Evolutionary conservation across 2,329 filamentous ascomycete species (phyloP), one percentile per base, ranked within the genome.

Genomic region (Alternaria angustiovoidea): DNA sequence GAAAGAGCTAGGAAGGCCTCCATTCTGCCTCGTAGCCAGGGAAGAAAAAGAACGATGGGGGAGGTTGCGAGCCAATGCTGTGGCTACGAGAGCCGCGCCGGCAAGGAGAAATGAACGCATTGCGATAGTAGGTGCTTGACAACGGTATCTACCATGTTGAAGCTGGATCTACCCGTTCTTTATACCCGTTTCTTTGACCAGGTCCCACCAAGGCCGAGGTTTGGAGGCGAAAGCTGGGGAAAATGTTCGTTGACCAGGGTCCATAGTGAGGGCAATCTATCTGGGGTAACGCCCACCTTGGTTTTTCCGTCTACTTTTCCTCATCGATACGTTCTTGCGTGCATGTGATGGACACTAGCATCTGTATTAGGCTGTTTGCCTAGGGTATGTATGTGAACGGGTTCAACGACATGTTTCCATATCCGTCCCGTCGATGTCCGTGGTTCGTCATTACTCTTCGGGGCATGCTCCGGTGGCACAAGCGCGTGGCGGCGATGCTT

Each of bases 1-100:
- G 58, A 77, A 76, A 39, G 54, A 72, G 44, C 51, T 70, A 7
- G 74, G 72, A 8, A 74, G 65, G 7, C 43, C 47, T 30, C 52
- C 54, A 38, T 47, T 55, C 30, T 59, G 54, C 18, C 58, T 53
- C n/a, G 54, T 12, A 12, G 22, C n/a, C 18, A 63, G 36, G 5
- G 54, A 42, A 3, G 51, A 51, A 14, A 36, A 9, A n/a, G 51
- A 14, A 26, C 38, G 36, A 20, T 30, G 22, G 4, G 41, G 54
- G 7, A 59, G 22, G 54, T 49, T 62, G 51, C 60, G 56, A 22
- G 66, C 61, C 7, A 62, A 48, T 34, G 44, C 64, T 5, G 54
- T 49, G 36, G 64, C 61, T 16, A 54, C 61, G n/a, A 67, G 46
- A 12, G 59, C 57, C 39, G 61, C 51, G 30, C 44, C 44, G 11